A percentile compares a stretch with the other conserved stretches of the same genome.
Evolutionary conservation across 345 rosid genomes (phyloP).

Genomic region (Populus euphratica): DNA sequence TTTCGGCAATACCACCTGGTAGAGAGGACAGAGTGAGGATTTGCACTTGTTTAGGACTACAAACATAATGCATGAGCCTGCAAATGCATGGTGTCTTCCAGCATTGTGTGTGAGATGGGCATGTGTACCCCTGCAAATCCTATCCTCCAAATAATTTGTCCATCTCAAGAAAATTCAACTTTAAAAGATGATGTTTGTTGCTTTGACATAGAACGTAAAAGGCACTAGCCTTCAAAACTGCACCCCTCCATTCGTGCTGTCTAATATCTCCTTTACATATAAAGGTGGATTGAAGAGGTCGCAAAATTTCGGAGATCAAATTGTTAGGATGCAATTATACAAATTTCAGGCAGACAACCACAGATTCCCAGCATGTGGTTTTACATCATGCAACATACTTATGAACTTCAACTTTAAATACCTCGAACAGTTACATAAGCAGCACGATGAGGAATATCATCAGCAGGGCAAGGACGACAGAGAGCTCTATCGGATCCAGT

Average conservation of each 20-base stretch:
- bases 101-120: background rate
- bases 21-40: conserved; percentile 3
- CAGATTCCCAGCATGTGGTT: background rate
- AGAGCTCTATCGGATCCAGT: conserved; percentile 80
- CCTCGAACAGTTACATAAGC: conserved; percentile 76
- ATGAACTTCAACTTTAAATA: conserved; percentile 17
- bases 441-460: conserved; percentile 88
- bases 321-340: background rate
- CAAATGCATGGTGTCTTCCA: background rate
- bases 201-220: background rate
- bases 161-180: background rate
- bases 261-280: background rate
- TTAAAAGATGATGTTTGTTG: background rate
- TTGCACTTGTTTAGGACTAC: background rate
- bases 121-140: background rate
- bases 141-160: background rate
- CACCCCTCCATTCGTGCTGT: background rate
- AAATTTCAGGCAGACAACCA: background rate
- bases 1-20: conserved; percentile 84
- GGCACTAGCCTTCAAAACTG: background rate
- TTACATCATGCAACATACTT: background rate
- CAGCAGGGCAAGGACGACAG: conserved; percentile 68
- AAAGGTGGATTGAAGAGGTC: background rate
- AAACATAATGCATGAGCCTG: conserved; percentile 4
- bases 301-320: background rate